Percentiles rank a stretch among this genome's conserved stretches.
These are phyloP conservation scores for Aspergillus uvarum DNA, from an alignment of 2,329 filamentous ascomycete species.

Conservation along the genomic window DNA sequence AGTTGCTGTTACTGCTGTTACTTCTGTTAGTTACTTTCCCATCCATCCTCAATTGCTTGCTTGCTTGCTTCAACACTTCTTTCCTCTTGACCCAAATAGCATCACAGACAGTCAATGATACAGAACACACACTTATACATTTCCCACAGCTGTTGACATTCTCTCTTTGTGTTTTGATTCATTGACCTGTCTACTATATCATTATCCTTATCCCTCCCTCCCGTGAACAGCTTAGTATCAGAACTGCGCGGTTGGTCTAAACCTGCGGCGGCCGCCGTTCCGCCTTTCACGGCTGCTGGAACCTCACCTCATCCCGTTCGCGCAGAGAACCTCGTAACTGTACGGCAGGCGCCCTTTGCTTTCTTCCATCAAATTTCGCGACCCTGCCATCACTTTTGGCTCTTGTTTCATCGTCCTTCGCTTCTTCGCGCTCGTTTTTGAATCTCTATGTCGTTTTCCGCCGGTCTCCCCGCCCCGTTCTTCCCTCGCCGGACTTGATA, in stretches of 20 bases:
- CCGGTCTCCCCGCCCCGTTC: slow-evolving; percentile 23
- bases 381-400: slow-evolving; percentile 35
- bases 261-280: slow-evolving; percentile 32
- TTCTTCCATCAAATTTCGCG: slow-evolving; percentile 39
- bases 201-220: neutral
- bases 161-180: neutral
- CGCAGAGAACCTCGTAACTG: slow-evolving; percentile 41
- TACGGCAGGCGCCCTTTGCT: slow-evolving; percentile 30
- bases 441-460: slow-evolving; percentile 37
- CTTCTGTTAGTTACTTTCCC: too few relatives aligned
- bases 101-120: neutral
- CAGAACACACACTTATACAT: neutral
- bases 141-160: neutral
- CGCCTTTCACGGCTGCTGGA: slow-evolving; percentile 31
- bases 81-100: too few relatives aligned
- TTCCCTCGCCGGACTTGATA: slow-evolving; percentile 34
- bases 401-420: slow-evolving; percentile 30
- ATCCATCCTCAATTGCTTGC: too few relatives aligned
- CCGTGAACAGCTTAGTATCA: neutral
- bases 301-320: slow-evolving; percentile 41
- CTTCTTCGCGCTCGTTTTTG: slow-evolving; percentile 20
- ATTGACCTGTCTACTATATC: neutral
- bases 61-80: too few relatives aligned
- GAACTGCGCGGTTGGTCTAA: slow-evolving; percentile 36
- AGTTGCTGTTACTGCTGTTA: too few relatives aligned